Percentiles rank a stretch among this genome's conserved stretches.
Evolutionary conservation across 768 basidiomycete species (phyloP).

Genomic region (Agaricus bisporus): DNA sequence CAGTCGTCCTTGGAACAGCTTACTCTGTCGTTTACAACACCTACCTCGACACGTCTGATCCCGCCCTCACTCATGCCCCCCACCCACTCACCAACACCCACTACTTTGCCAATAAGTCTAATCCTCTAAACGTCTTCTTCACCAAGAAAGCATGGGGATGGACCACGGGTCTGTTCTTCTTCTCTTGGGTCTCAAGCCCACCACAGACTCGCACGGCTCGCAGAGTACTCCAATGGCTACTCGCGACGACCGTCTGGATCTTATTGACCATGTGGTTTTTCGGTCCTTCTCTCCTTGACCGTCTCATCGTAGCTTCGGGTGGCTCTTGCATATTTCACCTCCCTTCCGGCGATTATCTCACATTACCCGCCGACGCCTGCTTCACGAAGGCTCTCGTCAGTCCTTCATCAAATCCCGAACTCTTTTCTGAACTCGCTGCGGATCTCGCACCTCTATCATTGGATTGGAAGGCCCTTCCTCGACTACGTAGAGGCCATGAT

Average conservation of each 20-base stretch:
- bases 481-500: slow-evolving; percentile 80
- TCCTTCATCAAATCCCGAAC: slow-evolving; percentile 51
- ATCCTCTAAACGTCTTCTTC: slow-evolving; percentile 77
- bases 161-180: slow-evolving; percentile 67
- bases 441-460: slow-evolving; percentile 20
- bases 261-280: slow-evolving; percentile 85
- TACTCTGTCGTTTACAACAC: slow-evolving; percentile 61
- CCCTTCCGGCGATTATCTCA: slow-evolving; percentile 47
- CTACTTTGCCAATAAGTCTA: slow-evolving; percentile 79
- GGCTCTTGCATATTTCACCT: slow-evolving; percentile 70
- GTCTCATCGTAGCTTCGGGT: slow-evolving; percentile 59
- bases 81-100: slow-evolving; percentile 58
- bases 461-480: slow-evolving; percentile 46
- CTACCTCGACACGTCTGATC: slow-evolving; percentile 83
- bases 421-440: slow-evolving; percentile 38
- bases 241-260: slow-evolving; percentile 64
- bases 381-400: slow-evolving; percentile 43
- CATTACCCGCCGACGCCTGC: slow-evolving; percentile 57
- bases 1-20: slow-evolving; percentile 54
- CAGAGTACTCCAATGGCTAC: slow-evolving; percentile 47
- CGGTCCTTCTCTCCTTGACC: slow-evolving; percentile 70
- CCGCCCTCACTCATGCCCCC: slow-evolving; percentile 58
- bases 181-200: slow-evolving; percentile 54
- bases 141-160: slow-evolving; percentile 92
- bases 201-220: slow-evolving; percentile 29